These are phyloP conservation scores for Coemansia furcata DNA, from an alignment of 192 early-diverging fungal species.

Conservation along the genomic window DNA sequence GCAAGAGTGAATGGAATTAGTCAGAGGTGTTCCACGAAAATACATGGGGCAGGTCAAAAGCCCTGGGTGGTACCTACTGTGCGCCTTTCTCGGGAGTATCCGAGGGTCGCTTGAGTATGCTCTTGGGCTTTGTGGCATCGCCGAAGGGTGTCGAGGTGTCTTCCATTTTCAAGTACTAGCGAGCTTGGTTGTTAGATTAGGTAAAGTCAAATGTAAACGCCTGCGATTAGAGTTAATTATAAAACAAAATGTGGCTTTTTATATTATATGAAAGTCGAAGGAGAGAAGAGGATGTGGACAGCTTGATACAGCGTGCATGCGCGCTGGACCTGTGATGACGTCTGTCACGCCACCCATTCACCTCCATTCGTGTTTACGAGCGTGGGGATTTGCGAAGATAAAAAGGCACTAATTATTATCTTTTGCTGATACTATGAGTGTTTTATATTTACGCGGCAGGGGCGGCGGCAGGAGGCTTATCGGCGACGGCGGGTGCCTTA, in stretches of 20 bases:
- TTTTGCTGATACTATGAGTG: neutral
- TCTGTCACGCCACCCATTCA: neutral
- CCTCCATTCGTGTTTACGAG: neutral
- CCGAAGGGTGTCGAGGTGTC: constrained; percentile 9
- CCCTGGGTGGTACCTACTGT: constrained; percentile 28
- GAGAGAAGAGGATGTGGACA: neutral
- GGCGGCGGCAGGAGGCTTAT: neutral
- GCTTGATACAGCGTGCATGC: neutral
- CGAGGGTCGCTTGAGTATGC: constrained; percentile 44
- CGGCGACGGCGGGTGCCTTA: neutral
- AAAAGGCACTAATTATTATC: neutral
- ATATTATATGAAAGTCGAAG: neutral
- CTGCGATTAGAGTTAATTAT: neutral
- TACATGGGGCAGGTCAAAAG: neutral
- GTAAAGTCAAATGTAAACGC: neutral
- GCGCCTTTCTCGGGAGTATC: constrained; percentile 20
- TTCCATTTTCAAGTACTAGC: neutral
- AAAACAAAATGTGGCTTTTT: neutral
- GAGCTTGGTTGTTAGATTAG: neutral
- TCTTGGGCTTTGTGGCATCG: constrained; percentile 43
- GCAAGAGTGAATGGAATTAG: neutral
- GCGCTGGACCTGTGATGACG: constrained; percentile 3
- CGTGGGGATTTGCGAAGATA: neutral
- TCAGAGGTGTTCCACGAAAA: neutral
- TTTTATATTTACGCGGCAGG: constrained; percentile 7